Evolutionary conservation across 768 basidiomycete genomes (phyloP), one percentile per base, ranked within the genome.

Genomic region (Calocybe indica): DNA sequence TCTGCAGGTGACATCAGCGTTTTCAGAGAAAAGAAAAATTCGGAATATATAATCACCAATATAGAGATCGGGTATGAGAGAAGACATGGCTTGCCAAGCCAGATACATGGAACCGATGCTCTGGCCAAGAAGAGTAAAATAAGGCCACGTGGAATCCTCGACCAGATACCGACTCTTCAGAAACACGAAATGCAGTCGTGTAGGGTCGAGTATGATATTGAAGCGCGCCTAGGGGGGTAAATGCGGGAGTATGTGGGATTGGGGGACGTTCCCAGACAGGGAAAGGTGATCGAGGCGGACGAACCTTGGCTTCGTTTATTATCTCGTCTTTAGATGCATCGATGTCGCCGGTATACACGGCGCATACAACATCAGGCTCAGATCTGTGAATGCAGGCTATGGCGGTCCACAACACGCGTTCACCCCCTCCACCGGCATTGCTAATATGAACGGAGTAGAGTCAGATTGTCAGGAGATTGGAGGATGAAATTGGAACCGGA

Each of bases 371-470:
- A 48, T 86, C 69, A 3, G 75, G 76, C 49, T 87, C 76, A 12
- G 75, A 71, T 14, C 78, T 74, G 58, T 96, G 93, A 45, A 89
- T 69, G 50, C 81, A 76, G 0, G 83, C 76, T 31, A 97, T 76
- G 1, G 92, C 94, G 0, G 88, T 85, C 93, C 94, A 97, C 0
- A 99, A 68, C 1, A 99, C 96, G 1, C 93, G 81, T 65, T 98
- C 95, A 1, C 96, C 95, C 28, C 95, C 96, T 8, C 95, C 95
- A 0, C 95, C 94, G 34, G 94, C 93, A 74, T 98, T 96, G 60
- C 95, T 78, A 52, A 14, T 31, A 14, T 43, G 47, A 57, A 52
- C 49, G 85, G 43, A 53, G 62, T 64, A 61, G 58, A 65, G 68
- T 71, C 61, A 74, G 64, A 54, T 48, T 50, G 49, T 35, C 37